Conservation (phyloP, 768 basidiomycete species). For the Auriscalpium vulgare region DNA sequence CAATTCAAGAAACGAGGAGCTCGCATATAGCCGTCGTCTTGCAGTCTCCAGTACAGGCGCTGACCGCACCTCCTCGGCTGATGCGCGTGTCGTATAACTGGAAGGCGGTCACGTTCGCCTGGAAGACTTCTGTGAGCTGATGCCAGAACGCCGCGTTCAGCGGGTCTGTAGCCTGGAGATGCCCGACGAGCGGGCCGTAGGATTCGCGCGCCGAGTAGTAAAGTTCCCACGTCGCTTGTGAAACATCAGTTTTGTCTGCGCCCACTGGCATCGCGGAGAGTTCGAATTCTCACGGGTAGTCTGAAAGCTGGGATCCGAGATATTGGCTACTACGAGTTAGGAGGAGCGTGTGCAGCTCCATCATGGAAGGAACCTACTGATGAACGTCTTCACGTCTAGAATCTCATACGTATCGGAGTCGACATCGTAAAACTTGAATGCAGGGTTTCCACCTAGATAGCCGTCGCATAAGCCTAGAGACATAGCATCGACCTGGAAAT, state of each 20-base stretch:
- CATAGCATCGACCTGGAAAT: not conserved
- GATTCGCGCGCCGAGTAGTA: slow-evolving; percentile 2
- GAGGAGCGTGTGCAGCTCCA: not conserved
- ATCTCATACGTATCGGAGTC: slow-evolving; percentile 62
- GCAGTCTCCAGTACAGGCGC: not conserved
- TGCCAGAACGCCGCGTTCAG: slow-evolving; percentile 5
- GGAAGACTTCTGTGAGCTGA: not conserved
- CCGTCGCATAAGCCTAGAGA: no score
- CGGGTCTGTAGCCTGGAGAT: not conserved
- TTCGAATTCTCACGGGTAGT: slow-evolving; percentile 31
- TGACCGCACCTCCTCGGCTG: not conserved
- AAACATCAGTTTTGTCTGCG: not conserved
- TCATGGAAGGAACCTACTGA: slow-evolving; percentile 27
- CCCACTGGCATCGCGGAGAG: not conserved
- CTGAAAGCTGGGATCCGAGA: slow-evolving; percentile 38
- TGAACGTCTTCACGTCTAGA: slow-evolving; percentile 47
- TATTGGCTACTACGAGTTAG: slow-evolving; percentile 22
- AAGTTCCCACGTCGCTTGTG: not conserved
- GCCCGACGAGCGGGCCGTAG: slow-evolving; percentile 1
- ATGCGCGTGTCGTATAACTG: not conserved
- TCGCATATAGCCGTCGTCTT: not conserved
- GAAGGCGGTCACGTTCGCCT: not conserved
- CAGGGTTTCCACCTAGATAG: slow-evolving; percentile 41
- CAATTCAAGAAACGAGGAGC: not conserved
- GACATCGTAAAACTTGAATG: slow-evolving; percentile 53